Evolutionary conservation across 345 rosid genomes (phyloP), one percentile per base, ranked within the genome.

Genomic region (Pelargonium nanum): DNA sequence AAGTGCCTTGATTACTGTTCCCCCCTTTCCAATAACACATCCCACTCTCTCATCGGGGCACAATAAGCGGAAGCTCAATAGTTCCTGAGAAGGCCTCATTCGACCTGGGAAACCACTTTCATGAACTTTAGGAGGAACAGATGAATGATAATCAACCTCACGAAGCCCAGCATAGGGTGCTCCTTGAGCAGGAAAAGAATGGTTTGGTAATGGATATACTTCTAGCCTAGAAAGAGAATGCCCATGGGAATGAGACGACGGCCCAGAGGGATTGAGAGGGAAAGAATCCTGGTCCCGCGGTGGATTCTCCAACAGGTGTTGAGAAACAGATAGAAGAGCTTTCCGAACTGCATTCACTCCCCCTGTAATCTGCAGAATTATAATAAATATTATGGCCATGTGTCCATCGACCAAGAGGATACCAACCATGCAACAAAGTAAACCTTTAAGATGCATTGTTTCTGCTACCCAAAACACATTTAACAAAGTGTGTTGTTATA

Each of bases 1-100:
- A 20, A 87, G 78, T 23, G 75, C n/a, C 73, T 74, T 85, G 64
- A 87, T 71, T 40, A 81, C 68, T 45, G 81, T 26, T 62, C 95
- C 95, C 23, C 85, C 95, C 63, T 85, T 87, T 68, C 91, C 95
- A 70, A 87, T 87, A 53, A 87, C 74, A 65, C 78, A 76, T 61
- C 95, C 89, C 26, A 83, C 91, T 62, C 71, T 79, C 58, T 81
- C 91, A 50, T 80, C 74, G 55, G 59, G 79, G 59, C 91, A 85
- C 56, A 85, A 55, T 45, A 87, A 55, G 24, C 91, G 86, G 65
- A 78, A 85, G 58, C 81, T 81, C 65, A 87, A 56, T 15, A 73
- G 34, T 34, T 81, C 86, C 22, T 53, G 69, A 56, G 76, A 53
- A 64, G 76, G 77, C 73, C 67, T 77, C 76, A 71, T 67, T 70